Conservation (phyloP, 2,329 filamentous ascomycete genomes). For the Curvularia sp. region DNA sequence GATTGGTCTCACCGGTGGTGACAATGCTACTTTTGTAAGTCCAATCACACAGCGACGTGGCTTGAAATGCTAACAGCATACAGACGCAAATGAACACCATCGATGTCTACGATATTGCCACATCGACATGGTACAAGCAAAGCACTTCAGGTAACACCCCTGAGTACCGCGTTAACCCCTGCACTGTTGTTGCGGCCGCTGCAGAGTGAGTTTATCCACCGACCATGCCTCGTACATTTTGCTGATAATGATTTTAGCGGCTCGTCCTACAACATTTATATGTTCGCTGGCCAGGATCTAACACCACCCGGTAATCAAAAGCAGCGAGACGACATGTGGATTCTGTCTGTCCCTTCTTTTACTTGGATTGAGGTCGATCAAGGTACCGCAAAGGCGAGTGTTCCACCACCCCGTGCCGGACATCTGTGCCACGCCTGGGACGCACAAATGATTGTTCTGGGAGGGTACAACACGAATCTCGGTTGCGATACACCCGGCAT, state of each 20-base stretch:
- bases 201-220: conserved; percentile 58
- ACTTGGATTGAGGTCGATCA: conserved; percentile 75
- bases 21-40: conserved; percentile 69
- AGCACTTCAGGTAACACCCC: conserved; percentile 67
- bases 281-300: conserved; percentile 79
- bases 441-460: conserved; percentile 79
- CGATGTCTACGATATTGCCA: conserved; percentile 80
- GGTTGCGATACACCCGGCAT: conserved; percentile 72
- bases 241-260: conserved; percentile 54
- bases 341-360: conserved; percentile 79
- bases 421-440: conserved; percentile 81
- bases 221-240: neutral
- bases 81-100: conserved; percentile 73
- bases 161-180: conserved; percentile 67
- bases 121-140: conserved; percentile 75
- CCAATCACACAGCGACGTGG: neutral
- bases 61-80: conserved; percentile 14
- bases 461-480: conserved; percentile 69
- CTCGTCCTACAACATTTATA: conserved; percentile 77
- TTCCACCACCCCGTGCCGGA: conserved; percentile 68
- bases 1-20: conserved; percentile 78
- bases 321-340: conserved; percentile 78
- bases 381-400: conserved; percentile 37
- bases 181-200: conserved; percentile 75
- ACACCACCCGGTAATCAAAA: conserved; percentile 64